Evolutionary conservation across 352 stramenopile genomes (phyloP).

Genomic region (Phytophthora meadii): DNA sequence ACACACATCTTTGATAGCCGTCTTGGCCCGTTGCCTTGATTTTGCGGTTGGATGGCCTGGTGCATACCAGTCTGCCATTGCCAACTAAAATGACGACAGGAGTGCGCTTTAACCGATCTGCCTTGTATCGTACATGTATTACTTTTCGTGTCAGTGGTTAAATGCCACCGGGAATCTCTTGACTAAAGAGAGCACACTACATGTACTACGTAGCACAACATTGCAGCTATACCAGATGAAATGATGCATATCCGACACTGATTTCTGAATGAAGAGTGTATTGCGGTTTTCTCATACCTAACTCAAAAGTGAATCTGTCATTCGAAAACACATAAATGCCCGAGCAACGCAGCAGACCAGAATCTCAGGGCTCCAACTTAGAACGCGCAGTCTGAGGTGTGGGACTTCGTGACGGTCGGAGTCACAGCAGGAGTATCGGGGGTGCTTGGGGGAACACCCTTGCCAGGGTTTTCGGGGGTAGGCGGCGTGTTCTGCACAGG

Average conservation of each 20-base stretch:
- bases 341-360: slow-evolving; percentile 1
- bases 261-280: neutral
- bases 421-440: slow-evolving; percentile 23
- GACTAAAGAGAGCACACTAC: too few species aligned
- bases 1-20: too few species aligned
- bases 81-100: too few species aligned
- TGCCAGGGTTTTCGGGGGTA: slow-evolving; percentile 10
- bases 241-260: too few species aligned
- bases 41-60: neutral
- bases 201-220: too few species aligned
- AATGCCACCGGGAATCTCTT: neutral
- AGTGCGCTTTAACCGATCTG: too few species aligned
- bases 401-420: slow-evolving; percentile 16
- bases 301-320: slow-evolving; percentile 18
- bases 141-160: too few species aligned
- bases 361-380: slow-evolving; percentile 7
- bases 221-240: too few species aligned
- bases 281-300: neutral
- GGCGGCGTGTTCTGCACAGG: slow-evolving; percentile 8
- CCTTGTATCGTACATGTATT: too few species aligned
- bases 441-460: neutral
- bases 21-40: neutral
- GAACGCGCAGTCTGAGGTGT: slow-evolving; percentile 31
- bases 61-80: neutral
- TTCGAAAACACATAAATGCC: slow-evolving; percentile 14